A percentile compares a stretch with the other conserved stretches of the same genome.
These are phyloP conservation scores for Datisca glomerata DNA, from an alignment of 306 rosid species.

Conservation along the genomic window DNA sequence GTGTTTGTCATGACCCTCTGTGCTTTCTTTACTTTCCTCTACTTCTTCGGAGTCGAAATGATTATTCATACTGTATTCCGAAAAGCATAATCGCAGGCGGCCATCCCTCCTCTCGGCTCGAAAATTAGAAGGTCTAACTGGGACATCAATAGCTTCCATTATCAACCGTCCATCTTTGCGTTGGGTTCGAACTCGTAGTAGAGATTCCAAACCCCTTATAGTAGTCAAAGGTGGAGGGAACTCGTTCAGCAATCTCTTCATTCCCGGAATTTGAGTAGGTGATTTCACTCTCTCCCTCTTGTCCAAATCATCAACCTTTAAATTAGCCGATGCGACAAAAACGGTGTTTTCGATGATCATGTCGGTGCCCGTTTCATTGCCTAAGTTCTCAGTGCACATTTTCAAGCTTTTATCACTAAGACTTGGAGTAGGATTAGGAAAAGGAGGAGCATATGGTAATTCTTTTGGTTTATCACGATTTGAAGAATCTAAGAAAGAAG, in stretches of 20 bases:
- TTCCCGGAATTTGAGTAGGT: not conserved
- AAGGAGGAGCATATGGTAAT: slow-evolving; percentile 38
- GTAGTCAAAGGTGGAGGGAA: slow-evolving; percentile 92
- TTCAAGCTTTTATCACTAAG: slow-evolving; percentile 49
- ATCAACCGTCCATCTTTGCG: slow-evolving; percentile 61
- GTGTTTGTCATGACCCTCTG: no score
- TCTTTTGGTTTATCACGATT: not conserved
- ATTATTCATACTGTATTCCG: slow-evolving; percentile 4
- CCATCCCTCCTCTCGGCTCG: slow-evolving; percentile 63
- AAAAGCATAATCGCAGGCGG: slow-evolving; percentile 59
- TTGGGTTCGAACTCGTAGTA: slow-evolving; percentile 47
- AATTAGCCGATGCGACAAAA: slow-evolving; percentile 13
- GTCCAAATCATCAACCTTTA: not conserved
- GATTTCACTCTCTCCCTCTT: not conserved
- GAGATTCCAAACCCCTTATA: slow-evolving; percentile 47
- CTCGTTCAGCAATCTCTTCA: not conserved
- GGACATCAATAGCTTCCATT: slow-evolving; percentile 43
- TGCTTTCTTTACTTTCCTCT: no score
- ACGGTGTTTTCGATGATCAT: slow-evolving; percentile 32
- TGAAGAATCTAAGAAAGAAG: slow-evolving; percentile 14
- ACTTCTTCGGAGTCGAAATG: not conserved
- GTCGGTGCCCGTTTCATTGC: slow-evolving; percentile 58
- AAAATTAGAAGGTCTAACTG: slow-evolving; percentile 21
- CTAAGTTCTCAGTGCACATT: slow-evolving; percentile 70
- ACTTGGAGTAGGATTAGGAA: slow-evolving; percentile 24